These are phyloP conservation scores for Spongiforma sp. DNA, from an alignment of 1,284 basidiomycete genomes.

Conservation along the genomic window DNA sequence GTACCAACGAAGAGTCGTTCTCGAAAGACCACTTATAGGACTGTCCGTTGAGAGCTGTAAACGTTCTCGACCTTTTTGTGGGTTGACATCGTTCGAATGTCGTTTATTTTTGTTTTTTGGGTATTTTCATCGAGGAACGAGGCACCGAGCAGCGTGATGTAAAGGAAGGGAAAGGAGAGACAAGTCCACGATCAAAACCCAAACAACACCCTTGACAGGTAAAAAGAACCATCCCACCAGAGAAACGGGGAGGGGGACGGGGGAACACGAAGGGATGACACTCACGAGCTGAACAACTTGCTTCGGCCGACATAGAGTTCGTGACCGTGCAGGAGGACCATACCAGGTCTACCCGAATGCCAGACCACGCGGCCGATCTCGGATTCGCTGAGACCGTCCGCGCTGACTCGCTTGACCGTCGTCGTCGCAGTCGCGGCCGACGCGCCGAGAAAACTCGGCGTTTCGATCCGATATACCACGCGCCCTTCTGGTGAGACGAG, in stretches of 20 bases:
- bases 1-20: conserved; percentile 38
- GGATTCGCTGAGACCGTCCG: conserved; percentile 30
- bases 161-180: too few species aligned
- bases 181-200: background rate
- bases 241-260: background rate
- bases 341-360: conserved; percentile 35
- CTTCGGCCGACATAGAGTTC: conserved; percentile 29
- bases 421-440: conserved; percentile 23
- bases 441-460: conserved; percentile 19
- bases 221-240: background rate
- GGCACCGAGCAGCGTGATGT: background rate
- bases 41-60: conserved; percentile 40
- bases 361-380: conserved; percentile 35
- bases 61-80: conserved; percentile 34
- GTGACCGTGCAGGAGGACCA: conserved; percentile 36
- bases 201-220: background rate
- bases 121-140: conserved; percentile 10
- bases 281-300: conserved; percentile 39
- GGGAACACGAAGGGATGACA: conserved; percentile 5
- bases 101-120: background rate
- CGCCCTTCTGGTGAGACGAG: conserved; percentile 37
- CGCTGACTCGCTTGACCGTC: conserved; percentile 29
- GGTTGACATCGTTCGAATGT: background rate
- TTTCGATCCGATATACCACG: conserved; percentile 36
- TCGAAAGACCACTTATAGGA: conserved; percentile 42